phyloP scores from a whole-genome alignment of 2,329 filamentous ascomycete species.

The Myriosclerotinia duriaeana region DNA sequence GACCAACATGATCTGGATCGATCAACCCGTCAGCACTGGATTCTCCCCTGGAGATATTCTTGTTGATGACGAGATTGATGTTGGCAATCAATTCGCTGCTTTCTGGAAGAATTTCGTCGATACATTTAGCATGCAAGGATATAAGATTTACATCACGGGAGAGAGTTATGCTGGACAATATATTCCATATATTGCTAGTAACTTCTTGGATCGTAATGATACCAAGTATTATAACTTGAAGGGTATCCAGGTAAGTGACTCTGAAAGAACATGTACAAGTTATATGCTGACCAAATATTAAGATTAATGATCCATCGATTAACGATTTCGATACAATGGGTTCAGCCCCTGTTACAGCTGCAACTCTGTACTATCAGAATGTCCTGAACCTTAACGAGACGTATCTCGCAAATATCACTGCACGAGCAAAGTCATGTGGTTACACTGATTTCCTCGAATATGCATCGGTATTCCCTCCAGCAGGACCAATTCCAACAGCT shows the following conservation, averaged over 20 bases:
- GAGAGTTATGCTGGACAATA: slow-evolving; percentile 59
- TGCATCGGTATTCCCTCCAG: slow-evolving; percentile 57
- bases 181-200: slow-evolving; percentile 50
- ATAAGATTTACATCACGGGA: slow-evolving; percentile 63
- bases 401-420: slow-evolving; percentile 49
- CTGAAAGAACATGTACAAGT: not conserved
- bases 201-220: slow-evolving; percentile 51
- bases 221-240: slow-evolving; percentile 58
- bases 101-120: slow-evolving; percentile 65
- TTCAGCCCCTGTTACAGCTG: slow-evolving; percentile 47
- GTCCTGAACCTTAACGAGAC: slow-evolving; percentile 55
- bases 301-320: slow-evolving; percentile 59
- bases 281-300: not conserved
- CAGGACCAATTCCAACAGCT: slow-evolving; percentile 50
- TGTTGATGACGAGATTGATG: slow-evolving; percentile 52
- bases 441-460: slow-evolving; percentile 51
- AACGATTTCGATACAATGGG: slow-evolving; percentile 38
- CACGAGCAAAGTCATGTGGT: slow-evolving; percentile 50
- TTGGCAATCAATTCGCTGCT: slow-evolving; percentile 56
- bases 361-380: slow-evolving; percentile 50
- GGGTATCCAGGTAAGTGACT: slow-evolving; percentile 47
- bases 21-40: slow-evolving; percentile 44
- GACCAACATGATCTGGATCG: slow-evolving; percentile 38
- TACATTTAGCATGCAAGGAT: slow-evolving; percentile 54
- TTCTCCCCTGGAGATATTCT: slow-evolving; percentile 55